Evolutionary conservation across 768 basidiomycete genomes (phyloP).

Genomic region (Boletus patriciae): DNA sequence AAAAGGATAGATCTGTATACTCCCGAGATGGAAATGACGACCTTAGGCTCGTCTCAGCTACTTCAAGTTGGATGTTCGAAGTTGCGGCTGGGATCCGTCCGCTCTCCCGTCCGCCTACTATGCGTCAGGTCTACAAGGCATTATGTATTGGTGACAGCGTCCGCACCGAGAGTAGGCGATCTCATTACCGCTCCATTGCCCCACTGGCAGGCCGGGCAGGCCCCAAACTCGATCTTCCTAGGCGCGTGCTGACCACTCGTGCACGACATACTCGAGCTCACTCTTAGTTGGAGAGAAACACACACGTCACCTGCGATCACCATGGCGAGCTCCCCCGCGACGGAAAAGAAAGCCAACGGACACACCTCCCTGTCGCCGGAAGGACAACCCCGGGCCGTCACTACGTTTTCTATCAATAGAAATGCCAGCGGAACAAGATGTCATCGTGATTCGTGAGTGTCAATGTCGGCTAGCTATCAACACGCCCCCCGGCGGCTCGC

Average conservation of each 20-base stretch:
- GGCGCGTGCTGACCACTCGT: no score
- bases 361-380: background rate
- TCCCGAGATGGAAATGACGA: background rate
- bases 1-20: slow-evolving; percentile 7
- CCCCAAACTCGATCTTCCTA: no score
- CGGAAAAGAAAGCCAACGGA: background rate
- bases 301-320: background rate
- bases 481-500: background rate
- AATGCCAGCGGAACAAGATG: slow-evolving; percentile 15
- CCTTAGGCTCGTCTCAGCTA: background rate
- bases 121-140: no score
- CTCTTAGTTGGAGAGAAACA: no score
- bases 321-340: background rate
- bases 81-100: no score
- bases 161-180: no score
- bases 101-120: no score
- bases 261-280: background rate
- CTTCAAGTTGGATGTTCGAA: no score
- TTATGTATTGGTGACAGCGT: no score
- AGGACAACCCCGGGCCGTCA: background rate
- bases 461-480: background rate
- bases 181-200: no score
- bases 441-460: slow-evolving; percentile 40
- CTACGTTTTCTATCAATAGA: background rate
- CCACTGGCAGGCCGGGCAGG: no score